A percentile compares a stretch with the other conserved stretches of the same genome.
Evolutionary conservation across 805 yeast genomes (phyloP).

Genomic region (Yamadazyma ubonensis): DNA sequence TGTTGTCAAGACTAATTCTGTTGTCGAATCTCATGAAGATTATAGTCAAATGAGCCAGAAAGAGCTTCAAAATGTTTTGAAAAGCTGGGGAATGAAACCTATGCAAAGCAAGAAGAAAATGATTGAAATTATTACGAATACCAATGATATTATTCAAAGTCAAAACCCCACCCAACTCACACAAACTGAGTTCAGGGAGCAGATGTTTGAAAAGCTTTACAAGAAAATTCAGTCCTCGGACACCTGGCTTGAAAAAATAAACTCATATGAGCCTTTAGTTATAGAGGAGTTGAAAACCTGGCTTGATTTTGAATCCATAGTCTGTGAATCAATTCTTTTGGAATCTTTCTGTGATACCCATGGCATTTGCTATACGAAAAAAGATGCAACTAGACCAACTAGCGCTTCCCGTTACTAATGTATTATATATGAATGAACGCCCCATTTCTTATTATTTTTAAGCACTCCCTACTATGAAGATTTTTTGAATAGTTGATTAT

Average conservation of each 20-base stretch:
- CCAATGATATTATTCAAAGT: constrained; percentile 9
- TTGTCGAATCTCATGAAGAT: constrained; percentile 9
- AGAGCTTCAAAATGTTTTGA: constrained; percentile 24
- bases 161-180: constrained; percentile 6
- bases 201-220: constrained; percentile 12
- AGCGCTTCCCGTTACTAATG: background rate
- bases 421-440: no score
- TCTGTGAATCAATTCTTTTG: constrained; percentile 21
- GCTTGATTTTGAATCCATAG: constrained; percentile 16
- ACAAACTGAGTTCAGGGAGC: constrained; percentile 10
- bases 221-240: constrained; percentile 12
- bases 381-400: background rate
- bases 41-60: constrained; percentile 17
- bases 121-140: constrained; percentile 25
- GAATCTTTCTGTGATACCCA: constrained; percentile 25
- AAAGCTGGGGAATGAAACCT: constrained; percentile 40
- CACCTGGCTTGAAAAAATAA: constrained; percentile 24
- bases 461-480: no score
- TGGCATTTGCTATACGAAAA: constrained; percentile 19
- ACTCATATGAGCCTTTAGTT: constrained; percentile 28
- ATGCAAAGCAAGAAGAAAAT: constrained; percentile 29
- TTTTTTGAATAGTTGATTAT: no score
- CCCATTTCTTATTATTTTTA: no score
- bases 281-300: constrained; percentile 21
- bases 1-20: background rate